These are phyloP conservation scores for Hypholoma fasciculare DNA, from an alignment of 768 basidiomycete species.

Conservation along the genomic window DNA sequence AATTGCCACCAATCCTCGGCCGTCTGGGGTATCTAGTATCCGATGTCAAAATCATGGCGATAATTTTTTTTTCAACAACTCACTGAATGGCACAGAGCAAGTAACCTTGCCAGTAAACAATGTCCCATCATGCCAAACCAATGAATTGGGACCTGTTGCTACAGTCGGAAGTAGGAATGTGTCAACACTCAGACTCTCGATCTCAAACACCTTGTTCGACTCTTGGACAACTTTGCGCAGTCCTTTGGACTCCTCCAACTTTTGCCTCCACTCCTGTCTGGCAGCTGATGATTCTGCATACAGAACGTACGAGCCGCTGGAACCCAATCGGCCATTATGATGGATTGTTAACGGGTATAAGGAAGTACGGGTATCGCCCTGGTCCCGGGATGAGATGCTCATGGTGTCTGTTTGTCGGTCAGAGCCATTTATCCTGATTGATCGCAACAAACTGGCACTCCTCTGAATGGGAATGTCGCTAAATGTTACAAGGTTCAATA, in stretches of 20 bases:
- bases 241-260: constrained; percentile 88
- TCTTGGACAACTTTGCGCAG: constrained; percentile 88
- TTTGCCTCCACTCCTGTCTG: constrained; percentile 85
- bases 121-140: constrained; percentile 70
- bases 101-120: constrained; percentile 84
- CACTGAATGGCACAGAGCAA: constrained; percentile 91
- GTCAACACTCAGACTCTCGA: constrained; percentile 84
- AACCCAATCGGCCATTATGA: constrained; percentile 81
- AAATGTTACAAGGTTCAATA: constrained; percentile 82
- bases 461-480: constrained; percentile 73
- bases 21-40: constrained; percentile 80
- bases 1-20: constrained; percentile 80
- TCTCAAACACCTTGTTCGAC: constrained; percentile 92
- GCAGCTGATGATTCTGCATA: constrained; percentile 77
- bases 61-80: constrained; percentile 23
- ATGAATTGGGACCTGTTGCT: constrained; percentile 39
- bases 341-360: constrained; percentile 88
- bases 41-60: background rate
- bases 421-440: constrained; percentile 48
- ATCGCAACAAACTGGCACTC: constrained; percentile 61
- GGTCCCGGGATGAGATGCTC: constrained; percentile 21
- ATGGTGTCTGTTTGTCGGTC: constrained; percentile 16
- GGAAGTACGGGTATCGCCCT: constrained; percentile 60
- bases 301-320: constrained; percentile 67
- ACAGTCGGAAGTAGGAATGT: constrained; percentile 79